Base-by-base conservation (phyloP, 2,329 filamentous ascomycete genomes). In the Penicillium hordei region DNA sequence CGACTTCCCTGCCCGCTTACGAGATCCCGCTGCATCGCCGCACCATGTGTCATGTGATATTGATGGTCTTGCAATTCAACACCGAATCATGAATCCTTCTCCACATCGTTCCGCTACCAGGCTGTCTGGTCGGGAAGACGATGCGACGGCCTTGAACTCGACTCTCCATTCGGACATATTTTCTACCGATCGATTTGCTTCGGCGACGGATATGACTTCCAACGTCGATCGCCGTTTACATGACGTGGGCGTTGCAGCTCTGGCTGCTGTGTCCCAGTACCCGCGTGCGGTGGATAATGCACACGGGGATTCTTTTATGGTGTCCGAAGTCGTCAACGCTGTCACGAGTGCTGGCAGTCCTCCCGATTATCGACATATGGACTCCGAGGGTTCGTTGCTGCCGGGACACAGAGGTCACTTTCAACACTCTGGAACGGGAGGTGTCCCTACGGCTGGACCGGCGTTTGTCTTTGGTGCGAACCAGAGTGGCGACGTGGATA, bases 251-350 rank as follows among this genome's bases (percentile, higher is more conserved):
- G 55, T 71, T 39, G 68, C 70, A 40, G 70, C 70, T 52, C 62
- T 73, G 17, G 66, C 69, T 52, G 68, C 69, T 8, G 65, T 72
- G 12, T 65, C 68, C 19, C 69, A 70, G 8, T 70, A 67, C 51
- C 66, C 69, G 6, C 62, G 61, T 29, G 58, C 62, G 34, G 52
- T 64, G 19, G 62, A 63, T 50, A 55, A 63, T n/a, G 31, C 19
- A 31, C 59, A 63, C 27, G 54, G 61, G 29, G 55, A 54, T n/a
- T 62, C 63, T 4, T 57, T 68, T 12, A 23, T 66, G 4, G 64
- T 69, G 1, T 64, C 66, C 2, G 68, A 71, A 42, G 65, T 71
- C 2, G 69, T 72, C 3, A 67, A 69, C 45, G 70, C 70, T 13
- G 66, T 72, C 19, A 66, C 68, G 39, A 48, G 49, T 17, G 43